Base-by-base conservation (phyloP, 2,329 filamentous ascomycete genomes). In the Fusarium tupiense region DNA sequence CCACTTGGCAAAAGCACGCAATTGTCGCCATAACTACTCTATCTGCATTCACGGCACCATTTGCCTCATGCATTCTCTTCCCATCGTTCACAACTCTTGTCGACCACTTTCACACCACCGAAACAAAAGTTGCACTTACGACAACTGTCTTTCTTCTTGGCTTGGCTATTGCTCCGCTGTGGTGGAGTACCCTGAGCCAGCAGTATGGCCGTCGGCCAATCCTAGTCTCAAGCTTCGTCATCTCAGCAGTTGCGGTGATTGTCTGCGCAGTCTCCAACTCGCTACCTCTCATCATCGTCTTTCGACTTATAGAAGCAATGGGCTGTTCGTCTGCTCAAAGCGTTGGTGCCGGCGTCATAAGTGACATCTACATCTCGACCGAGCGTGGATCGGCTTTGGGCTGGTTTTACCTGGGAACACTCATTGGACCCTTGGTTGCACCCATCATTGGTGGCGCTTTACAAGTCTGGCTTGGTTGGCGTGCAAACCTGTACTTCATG, bases 331-430 rank as follows among this genome's bases (percentile, higher is more conserved):
- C 50, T 1, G 59, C 59, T 13, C 59, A 62, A 7, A 58, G 59
- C 3, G 59, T 61, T 5, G 50, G 59, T 2, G 59, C 59, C 2
- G 65, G 65, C 2, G 62, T 67, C 37, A 67, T 67, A n/a, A 53
- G 65, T 12, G 65, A 67, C 19, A 53, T 67, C 40, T 67, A 66
- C 20, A 53, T 53, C 44, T 53, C 62, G 37, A 67, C 65, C 8
- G 65, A 67, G 33, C 62, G 65, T 29, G 65, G 65, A 29, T 60
- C 62, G 3, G 65, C 62, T 5, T 24, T 68, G 3, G 65, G 65
- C 19, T 68, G 65, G 65, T 68, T 68, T 20, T 68, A 68, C 35
- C 26, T 68, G 11, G 65, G 65, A 20, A 68, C 62, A 13, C 62
- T 68, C 8, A 59, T 68, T 24, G 61, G 65, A 1, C 65, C 65